Conservation (phyloP, 495 filamentous ascomycete genomes). For the Aspergillus sclerotiicarbonarius region DNA sequence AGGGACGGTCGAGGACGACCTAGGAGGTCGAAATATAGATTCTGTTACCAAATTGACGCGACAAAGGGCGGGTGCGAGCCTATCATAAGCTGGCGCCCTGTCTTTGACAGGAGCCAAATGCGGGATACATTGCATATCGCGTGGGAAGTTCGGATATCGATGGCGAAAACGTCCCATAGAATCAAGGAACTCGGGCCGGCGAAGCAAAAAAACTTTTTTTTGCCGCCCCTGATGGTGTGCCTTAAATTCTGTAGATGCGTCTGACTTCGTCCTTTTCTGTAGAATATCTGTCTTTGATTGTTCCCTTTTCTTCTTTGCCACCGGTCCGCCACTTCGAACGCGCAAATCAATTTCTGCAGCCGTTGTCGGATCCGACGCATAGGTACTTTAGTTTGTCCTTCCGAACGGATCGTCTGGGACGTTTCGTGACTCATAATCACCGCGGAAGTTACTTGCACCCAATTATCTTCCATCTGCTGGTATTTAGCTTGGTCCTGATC, state of each 20-base stretch:
- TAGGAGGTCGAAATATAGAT: not conserved
- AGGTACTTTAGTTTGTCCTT: not conserved
- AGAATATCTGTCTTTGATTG: not conserved
- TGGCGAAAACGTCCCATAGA: slow-evolving; percentile 12
- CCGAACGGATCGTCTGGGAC: not conserved
- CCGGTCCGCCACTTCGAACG: not conserved
- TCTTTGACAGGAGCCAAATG: not conserved
- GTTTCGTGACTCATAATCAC: slow-evolving; percentile 16
- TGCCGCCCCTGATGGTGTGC: not conserved
- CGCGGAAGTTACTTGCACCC: slow-evolving; percentile 2
- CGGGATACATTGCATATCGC: not conserved
- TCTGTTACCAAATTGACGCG: not conserved
- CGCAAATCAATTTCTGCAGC: not conserved
- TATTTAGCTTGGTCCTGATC: not conserved
- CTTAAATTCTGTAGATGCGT: not conserved
- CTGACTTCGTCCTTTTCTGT: not conserved
- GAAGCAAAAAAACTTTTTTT: slow-evolving; percentile 15
- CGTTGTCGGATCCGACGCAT: not conserved
- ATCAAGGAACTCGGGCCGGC: slow-evolving; percentile 5
- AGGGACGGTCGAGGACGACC: not conserved
- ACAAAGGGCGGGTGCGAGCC: not conserved
- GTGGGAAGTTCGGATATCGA: slow-evolving; percentile 17
- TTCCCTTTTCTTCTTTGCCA: not conserved
- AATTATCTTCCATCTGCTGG: not conserved
- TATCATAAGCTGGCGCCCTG: not conserved